phyloP scores from a whole-genome alignment of 2,329 filamentous ascomycete genomes.

The Apiospora kogelbergensis region DNA sequence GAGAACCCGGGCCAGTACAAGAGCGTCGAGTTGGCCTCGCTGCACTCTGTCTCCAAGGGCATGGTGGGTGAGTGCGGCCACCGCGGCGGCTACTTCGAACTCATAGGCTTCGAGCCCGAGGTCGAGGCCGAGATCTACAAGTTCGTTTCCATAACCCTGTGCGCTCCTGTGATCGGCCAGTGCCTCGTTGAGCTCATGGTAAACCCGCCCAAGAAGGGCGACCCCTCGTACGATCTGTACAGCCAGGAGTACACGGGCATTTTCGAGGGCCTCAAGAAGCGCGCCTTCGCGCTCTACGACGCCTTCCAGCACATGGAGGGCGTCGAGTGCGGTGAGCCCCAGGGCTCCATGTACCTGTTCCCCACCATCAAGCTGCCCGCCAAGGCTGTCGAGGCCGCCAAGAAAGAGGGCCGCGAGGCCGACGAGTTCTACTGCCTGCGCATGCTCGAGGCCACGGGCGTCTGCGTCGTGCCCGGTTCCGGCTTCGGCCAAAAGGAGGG shows the following conservation, averaged over 20 bases:
- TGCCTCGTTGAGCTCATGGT: conserved; percentile 98
- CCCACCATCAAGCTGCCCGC: conserved; percentile 80
- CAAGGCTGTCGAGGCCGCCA: conserved; percentile 76
- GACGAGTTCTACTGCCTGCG: conserved; percentile 95
- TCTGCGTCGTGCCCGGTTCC: conserved; percentile 89
- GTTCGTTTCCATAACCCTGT: conserved; percentile 95
- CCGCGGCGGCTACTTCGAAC: conserved; percentile 96
- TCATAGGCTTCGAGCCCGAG: conserved; percentile 80
- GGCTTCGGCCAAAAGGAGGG: conserved; percentile 94
- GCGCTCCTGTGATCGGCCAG: conserved; percentile 92
- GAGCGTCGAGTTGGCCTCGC: conserved; percentile 80
- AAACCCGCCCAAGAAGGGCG: conserved; percentile 83
- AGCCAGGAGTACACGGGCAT: conserved; percentile 82
- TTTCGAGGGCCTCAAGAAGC: conserved; percentile 72
- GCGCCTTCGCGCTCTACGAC: conserved; percentile 82
- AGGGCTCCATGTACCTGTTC: conserved; percentile 99
- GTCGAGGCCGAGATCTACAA: conserved; percentile 97
- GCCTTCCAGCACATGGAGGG: conserved; percentile 96
- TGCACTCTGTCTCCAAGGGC: conserved; percentile 95
- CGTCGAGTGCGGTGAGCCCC: conserved; percentile 83
- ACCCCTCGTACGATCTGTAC: conserved; percentile 83
- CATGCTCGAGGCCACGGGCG: conserved; percentile 88
- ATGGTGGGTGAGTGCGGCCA: conserved; percentile 99
- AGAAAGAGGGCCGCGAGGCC: conserved; percentile 68
- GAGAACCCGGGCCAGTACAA: conserved; percentile 76